phyloP scores from a whole-genome alignment of 441 rosid species.

The Corymbia calophylla region DNA sequence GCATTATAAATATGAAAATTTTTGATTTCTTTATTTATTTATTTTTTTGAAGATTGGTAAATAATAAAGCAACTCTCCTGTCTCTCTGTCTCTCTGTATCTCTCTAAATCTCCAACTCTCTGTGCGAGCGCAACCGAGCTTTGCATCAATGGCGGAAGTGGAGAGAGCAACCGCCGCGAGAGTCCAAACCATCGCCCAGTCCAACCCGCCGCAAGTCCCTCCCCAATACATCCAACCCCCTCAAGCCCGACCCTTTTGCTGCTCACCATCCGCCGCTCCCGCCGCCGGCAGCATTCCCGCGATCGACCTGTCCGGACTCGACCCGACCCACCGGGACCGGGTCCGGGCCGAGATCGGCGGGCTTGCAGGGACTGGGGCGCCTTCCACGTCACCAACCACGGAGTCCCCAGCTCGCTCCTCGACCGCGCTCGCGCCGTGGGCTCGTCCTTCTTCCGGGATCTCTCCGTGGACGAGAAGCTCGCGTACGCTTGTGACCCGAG shows the following conservation, averaged over 20 bases:
- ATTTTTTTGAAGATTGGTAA: neutral
- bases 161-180: conserved; percentile 14
- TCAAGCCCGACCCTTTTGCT: conserved; percentile 31
- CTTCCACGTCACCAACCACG: conserved; percentile 77
- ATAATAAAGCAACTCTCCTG: neutral
- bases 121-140: neutral
- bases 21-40: too few relatives aligned
- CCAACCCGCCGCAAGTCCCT: conserved; percentile 49
- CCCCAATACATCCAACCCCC: conserved; percentile 64
- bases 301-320: conserved; percentile 32
- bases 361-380: conserved; percentile 86
- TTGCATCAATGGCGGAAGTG: neutral
- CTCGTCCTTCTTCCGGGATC: conserved; percentile 53
- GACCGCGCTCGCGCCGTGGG: conserved; percentile 36
- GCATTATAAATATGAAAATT: too few relatives aligned
- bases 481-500: conserved; percentile 55
- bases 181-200: conserved; percentile 49
- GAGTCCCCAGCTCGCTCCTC: conserved; percentile 46
- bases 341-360: conserved; percentile 26
- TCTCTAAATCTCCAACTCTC: neutral
- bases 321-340: neutral
- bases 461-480: conserved; percentile 53
- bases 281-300: conserved; percentile 26
- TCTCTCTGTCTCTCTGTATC: neutral
- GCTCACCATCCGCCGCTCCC: neutral